phyloP scores from a whole-genome alignment of 495 filamentous ascomycete genomes.

The Aspergillus carlsbadensis region DNA sequence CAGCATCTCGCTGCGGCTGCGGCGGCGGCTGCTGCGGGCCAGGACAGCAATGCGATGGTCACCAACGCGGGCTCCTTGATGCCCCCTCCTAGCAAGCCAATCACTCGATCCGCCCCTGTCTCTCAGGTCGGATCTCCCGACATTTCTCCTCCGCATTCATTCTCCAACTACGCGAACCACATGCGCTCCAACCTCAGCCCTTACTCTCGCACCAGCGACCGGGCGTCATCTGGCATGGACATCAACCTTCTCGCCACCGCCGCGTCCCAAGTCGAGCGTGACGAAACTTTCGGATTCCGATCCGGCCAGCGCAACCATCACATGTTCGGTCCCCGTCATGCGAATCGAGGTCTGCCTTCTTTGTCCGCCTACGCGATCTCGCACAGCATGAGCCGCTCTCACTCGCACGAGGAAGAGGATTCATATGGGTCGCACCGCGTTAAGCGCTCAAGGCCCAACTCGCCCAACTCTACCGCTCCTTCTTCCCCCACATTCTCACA shows the following conservation, averaged over 20 bases:
- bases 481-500: slow-evolving; percentile 98
- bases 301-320: slow-evolving; percentile 43
- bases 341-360: slow-evolving; percentile 64
- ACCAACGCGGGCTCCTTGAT: slow-evolving; percentile 57
- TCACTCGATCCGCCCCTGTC: slow-evolving; percentile 81
- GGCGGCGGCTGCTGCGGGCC: slow-evolving; percentile 51
- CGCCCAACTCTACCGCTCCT: slow-evolving; percentile 90
- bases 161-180: slow-evolving; percentile 69
- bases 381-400: slow-evolving; percentile 84
- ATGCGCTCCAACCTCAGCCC: slow-evolving; percentile 62
- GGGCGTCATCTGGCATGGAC: slow-evolving; percentile 61
- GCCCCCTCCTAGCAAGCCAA: slow-evolving; percentile 72
- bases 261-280: slow-evolving; percentile 82
- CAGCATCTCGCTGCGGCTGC: slow-evolving; percentile 60
- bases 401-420: slow-evolving; percentile 83
- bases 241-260: slow-evolving; percentile 91
- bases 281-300: slow-evolving; percentile 55
- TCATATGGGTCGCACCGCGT: slow-evolving; percentile 64
- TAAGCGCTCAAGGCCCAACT: slow-evolving; percentile 88
- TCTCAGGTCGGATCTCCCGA: slow-evolving; percentile 91
- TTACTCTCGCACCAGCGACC: slow-evolving; percentile 56
- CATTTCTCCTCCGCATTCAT: slow-evolving; percentile 92
- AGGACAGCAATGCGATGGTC: slow-evolving; percentile 51
- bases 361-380: slow-evolving; percentile 79
- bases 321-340: slow-evolving; percentile 56